Percentiles rank a stretch among this genome's conserved stretches.
These are phyloP conservation scores for Globisporangium paroecandrum DNA, from an alignment of 352 stramenopile species.

Conservation along the genomic window DNA sequence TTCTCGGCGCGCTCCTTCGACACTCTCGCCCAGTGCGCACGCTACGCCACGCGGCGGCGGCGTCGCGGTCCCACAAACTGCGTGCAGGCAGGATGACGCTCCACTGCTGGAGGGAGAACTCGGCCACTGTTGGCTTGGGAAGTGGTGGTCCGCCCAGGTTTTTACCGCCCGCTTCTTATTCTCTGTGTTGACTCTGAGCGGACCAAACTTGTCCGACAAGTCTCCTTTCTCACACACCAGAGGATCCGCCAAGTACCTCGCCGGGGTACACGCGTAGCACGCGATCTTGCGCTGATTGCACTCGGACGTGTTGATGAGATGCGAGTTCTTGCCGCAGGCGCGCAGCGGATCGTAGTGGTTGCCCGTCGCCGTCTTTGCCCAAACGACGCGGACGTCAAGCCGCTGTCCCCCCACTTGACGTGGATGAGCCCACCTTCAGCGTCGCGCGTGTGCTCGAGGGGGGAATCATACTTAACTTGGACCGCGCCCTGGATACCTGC, in stretches of 20 bases:
- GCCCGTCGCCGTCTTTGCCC: conserved; percentile 25
- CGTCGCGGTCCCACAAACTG: conserved; percentile 32
- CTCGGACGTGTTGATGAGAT: conserved; percentile 35
- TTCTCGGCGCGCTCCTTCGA: background rate
- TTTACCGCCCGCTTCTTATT: conserved; percentile 6
- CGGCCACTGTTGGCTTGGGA: conserved; percentile 22
- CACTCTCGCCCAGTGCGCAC: background rate
- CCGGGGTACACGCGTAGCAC: conserved; percentile 37
- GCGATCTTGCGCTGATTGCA: conserved; percentile 31
- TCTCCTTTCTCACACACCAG: conserved; percentile 56
- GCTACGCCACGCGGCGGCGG: conserved; percentile 17
- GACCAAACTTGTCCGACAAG: conserved; percentile 46
- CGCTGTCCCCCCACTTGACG: conserved; percentile 37
- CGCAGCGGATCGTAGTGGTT: conserved; percentile 62
- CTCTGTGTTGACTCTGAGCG: conserved; percentile 26
- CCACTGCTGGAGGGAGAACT: conserved; percentile 35
- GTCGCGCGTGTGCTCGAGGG: background rate
- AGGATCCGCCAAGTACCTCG: conserved; percentile 32
- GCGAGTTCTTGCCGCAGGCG: conserved; percentile 52
- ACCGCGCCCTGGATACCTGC: background rate
- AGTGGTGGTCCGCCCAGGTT: conserved; percentile 28
- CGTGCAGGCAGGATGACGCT: conserved; percentile 45
- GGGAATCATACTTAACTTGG: background rate
- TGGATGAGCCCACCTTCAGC: conserved; percentile 24
- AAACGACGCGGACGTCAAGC: conserved; percentile 31